phyloP scores from a whole-genome alignment of 2,329 filamentous ascomycete species.

The Beauveria bassiana region DNA sequence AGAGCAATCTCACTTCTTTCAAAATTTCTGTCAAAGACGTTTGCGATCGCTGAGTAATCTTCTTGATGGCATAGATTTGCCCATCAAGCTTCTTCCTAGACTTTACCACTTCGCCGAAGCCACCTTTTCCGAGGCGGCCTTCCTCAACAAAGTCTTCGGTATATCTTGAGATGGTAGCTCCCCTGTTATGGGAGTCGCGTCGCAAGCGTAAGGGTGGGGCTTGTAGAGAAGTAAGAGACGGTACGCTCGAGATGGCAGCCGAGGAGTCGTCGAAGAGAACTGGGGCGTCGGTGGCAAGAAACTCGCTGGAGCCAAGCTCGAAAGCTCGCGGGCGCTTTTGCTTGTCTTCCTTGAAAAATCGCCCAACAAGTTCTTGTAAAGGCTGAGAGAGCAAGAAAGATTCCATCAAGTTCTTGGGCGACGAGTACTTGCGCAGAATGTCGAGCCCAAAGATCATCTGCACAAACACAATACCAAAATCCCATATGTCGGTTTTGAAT shows the following conservation, averaged over 20 bases:
- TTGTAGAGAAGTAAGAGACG: slow-evolving; percentile 33
- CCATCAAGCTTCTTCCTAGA: slow-evolving; percentile 90
- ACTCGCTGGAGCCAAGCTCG: slow-evolving; percentile 57
- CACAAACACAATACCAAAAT: slow-evolving; percentile 81
- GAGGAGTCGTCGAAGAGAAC: slow-evolving; percentile 42
- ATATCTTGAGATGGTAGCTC: slow-evolving; percentile 61
- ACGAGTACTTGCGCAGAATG: slow-evolving; percentile 67
- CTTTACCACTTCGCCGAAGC: slow-evolving; percentile 94
- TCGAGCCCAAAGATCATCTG: slow-evolving; percentile 91
- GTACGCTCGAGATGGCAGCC: slow-evolving; percentile 33
- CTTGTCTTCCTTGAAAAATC: slow-evolving; percentile 77
- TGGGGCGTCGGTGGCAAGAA: slow-evolving; percentile 57
- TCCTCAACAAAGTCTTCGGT: slow-evolving; percentile 85
- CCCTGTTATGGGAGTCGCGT: slow-evolving; percentile 53
- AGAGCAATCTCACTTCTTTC: slow-evolving; percentile 80
- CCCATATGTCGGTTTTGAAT: slow-evolving; percentile 88
- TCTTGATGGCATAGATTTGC: slow-evolving; percentile 93
- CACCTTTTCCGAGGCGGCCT: slow-evolving; percentile 81
- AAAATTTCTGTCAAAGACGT: slow-evolving; percentile 74
- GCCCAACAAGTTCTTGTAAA: slow-evolving; percentile 70
- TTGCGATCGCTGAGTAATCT: slow-evolving; percentile 77
- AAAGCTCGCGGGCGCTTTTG: slow-evolving; percentile 82
- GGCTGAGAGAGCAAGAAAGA: slow-evolving; percentile 65
- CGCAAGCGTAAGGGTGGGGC: slow-evolving; percentile 42
- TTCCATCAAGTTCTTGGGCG: slow-evolving; percentile 66